Evolutionary conservation across 192 early-diverging fungal species (phyloP), one percentile per base, ranked within the genome.

Genomic region (Lunasporangiospora selenospora): DNA sequence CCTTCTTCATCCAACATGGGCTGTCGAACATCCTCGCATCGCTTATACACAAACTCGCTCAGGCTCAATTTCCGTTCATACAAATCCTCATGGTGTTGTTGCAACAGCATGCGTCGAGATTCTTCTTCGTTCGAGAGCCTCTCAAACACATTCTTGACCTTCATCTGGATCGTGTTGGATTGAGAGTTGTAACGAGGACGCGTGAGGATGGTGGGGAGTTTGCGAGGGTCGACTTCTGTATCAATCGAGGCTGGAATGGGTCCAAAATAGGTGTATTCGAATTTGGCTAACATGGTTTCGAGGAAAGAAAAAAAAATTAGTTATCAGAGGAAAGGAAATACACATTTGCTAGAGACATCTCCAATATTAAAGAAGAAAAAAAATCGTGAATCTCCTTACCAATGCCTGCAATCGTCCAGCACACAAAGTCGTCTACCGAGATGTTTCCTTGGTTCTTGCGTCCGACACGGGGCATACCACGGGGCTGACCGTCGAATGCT

Each of bases 351-450:
- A n/a, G n/a, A n/a, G n/a, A n/a, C n/a, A n/a, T n/a, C n/a, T n/a
- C n/a, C n/a, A 48, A 30, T 32, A 49, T 44, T 13, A 24, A 19
- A 8, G 6, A 27, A 37, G 34, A 26, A 58, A 30, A 44, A 11
- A 36, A 57, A 33, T 15, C 3, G 7, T 53, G 75, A 45, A 77
- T 65, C 6, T 67, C 69, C 46, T 64, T 84, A 49, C 87, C 80
- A 71, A 93, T 89, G 32, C 89, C 88, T 40, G 91, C 91, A 58
- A 93, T 91, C 3, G 91, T 93, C 91, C 91, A 93, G 81, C 91
- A 93, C 30, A 93, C 80, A 67, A 87, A 89, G 59, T 93, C 91
- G 64, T 91, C 90, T 10, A 73, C 69, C 2, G 69, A 42, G 34
- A 73, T 48, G 29, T 54, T 46, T 34, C 64, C 65, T 31, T 66